These are phyloP conservation scores for Malassezia pachydermatis DNA, from an alignment of 1,284 basidiomycete genomes.

Conservation along the genomic window DNA sequence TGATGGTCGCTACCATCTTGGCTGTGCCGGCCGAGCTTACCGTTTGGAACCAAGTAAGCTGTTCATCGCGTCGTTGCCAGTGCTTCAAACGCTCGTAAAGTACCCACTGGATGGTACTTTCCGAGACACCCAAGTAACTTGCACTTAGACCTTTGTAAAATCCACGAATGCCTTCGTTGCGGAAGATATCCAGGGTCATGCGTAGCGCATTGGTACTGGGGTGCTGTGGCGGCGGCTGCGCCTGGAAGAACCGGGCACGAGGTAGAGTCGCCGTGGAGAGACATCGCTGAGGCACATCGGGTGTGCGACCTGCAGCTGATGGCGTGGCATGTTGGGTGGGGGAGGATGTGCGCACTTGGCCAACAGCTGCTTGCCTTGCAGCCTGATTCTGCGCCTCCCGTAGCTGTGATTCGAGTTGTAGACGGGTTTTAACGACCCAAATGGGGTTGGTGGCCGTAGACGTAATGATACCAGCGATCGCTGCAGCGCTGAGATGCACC, in stretches of 20 bases:
- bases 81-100: slow-evolving; percentile 78
- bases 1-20: slow-evolving; percentile 59
- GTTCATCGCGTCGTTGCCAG: not conserved
- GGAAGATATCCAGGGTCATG: slow-evolving; percentile 63
- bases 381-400: slow-evolving; percentile 7
- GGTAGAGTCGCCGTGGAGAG: not conserved
- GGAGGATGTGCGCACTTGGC: not conserved
- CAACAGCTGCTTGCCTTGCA: slow-evolving; percentile 4
- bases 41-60: slow-evolving; percentile 60
- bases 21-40: slow-evolving; percentile 82
- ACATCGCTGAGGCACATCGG: not conserved
- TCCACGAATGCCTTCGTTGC: slow-evolving; percentile 71
- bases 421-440: slow-evolving; percentile 93
- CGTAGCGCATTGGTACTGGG: slow-evolving; percentile 55
- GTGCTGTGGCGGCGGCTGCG: slow-evolving; percentile 24
- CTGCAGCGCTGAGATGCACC: slow-evolving; percentile 77
- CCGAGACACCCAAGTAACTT: slow-evolving; percentile 87
- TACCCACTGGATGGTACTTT: slow-evolving; percentile 95
- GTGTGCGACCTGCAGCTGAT: not conserved
- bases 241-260: slow-evolving; percentile 25
- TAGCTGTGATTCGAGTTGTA: slow-evolving; percentile 58
- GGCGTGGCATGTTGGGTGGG: not conserved
- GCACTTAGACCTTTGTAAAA: slow-evolving; percentile 93
- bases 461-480: slow-evolving; percentile 68
- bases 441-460: slow-evolving; percentile 90